Evolutionary conservation across 176 grass and related monocot genomes (phyloP), one percentile per base, ranked within the genome.

Genomic region (Guadua angustifolia): DNA sequence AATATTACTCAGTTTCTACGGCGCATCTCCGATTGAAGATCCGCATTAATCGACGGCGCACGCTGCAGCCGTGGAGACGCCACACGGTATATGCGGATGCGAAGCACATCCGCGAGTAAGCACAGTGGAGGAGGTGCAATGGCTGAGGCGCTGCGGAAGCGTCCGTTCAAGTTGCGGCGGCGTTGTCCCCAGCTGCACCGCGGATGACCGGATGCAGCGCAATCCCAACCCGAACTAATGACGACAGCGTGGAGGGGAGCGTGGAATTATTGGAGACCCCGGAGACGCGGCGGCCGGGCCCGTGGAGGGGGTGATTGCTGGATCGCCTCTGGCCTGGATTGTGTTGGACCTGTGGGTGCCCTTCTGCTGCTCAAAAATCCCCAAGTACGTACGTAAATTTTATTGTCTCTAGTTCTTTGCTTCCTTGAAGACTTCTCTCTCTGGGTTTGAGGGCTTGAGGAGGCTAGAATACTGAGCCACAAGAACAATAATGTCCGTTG

Each of bases 221-320:
- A 39, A 42, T 1, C 18, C 15, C 40, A 42, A 21, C 25, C 25
- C 25, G 42, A 26, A 19, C 4, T 26, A 47, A 74, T 21, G 19
- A 63, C 43, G 71, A 50, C 84, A 83, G 79, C 72, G 66, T 32
- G 69, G 82, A 58, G 38, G 19, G 9, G 62, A 11, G 6, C 14
- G 25, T 77, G 66, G 77, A 89, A 89, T 89, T 75, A 89, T 89
- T 81, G 77, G 76, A 70, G 57, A 5, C 47, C 53, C 79, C n/a
- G 12, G 74, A 71, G 84, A 66, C 65, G 4, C n/a, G n/a, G 83
- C 38, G n/a, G n/a, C 16, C 46, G 72, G n/a, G n/a, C n/a, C n/a
- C n/a, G n/a, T n/a, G 35, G 24, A 3, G 33, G 19, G 9, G 22
- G 71, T n/a, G 1, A 22, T 43, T 53, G 44, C 9, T 33, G 71